Evolutionary conservation across 495 filamentous ascomycete species (phyloP).

Genomic region (Neurospora tetraspora): DNA sequence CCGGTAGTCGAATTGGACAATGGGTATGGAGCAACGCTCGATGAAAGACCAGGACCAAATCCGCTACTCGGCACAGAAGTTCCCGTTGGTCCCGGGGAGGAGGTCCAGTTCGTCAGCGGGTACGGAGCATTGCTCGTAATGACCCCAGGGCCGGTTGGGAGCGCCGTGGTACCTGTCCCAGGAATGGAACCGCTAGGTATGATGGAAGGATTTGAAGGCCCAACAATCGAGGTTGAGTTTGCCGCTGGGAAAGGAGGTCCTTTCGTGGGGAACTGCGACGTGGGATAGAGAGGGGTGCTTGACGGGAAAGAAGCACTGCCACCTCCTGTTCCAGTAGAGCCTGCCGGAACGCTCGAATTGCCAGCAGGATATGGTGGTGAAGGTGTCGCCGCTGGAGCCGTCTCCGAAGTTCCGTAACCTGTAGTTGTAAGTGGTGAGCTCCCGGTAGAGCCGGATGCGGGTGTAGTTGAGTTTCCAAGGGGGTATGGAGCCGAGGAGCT

Average conservation of each 20-base stretch:
- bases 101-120: conserved; percentile 1
- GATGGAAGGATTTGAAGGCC: background rate
- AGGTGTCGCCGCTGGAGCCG: background rate
- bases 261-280: background rate
- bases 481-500: background rate
- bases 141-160: background rate
- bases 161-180: background rate
- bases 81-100: conserved; percentile 1
- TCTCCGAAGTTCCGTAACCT: background rate
- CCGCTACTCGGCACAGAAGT: background rate
- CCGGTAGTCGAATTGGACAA: conserved; percentile 11
- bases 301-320: background rate
- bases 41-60: background rate
- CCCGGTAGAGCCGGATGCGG: background rate
- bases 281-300: background rate
- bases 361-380: background rate
- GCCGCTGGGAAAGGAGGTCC: conserved; percentile 4
- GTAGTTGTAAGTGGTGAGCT: background rate
- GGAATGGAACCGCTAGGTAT: background rate
- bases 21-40: conserved; percentile 11
- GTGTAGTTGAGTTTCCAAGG: conserved; percentile 4
- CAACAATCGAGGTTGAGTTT: conserved; percentile 2
- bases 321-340: background rate
- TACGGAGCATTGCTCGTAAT: background rate
- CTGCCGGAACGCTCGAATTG: background rate